These are phyloP conservation scores for Rhodotorula sp. DNA, from an alignment of 1,284 basidiomycete genomes.

Conservation along the genomic window DNA sequence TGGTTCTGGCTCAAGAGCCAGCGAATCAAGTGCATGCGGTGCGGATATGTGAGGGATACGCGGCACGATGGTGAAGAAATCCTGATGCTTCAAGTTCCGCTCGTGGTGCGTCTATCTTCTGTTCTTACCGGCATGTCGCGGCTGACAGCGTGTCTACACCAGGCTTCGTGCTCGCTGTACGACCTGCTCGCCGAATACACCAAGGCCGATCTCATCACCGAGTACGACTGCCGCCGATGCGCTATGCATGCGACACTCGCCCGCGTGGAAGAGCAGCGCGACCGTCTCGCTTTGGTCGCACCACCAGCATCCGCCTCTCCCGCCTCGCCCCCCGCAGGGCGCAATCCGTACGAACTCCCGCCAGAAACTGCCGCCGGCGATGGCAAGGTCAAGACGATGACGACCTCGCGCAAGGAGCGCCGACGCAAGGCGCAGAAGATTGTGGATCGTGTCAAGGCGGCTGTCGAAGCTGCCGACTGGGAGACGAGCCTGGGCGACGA, in stretches of 20 bases:
- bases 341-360: slow-evolving; percentile 17
- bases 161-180: slow-evolving; percentile 65
- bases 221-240: slow-evolving; percentile 80
- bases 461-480: slow-evolving; percentile 70
- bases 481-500: slow-evolving; percentile 68
- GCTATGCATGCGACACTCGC: slow-evolving; percentile 69
- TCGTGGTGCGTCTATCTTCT: slow-evolving; percentile 44
- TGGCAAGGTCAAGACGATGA: slow-evolving; percentile 25
- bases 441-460: slow-evolving; percentile 62
- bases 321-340: background rate
- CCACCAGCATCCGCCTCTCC: background rate
- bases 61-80: slow-evolving; percentile 83
- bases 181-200: slow-evolving; percentile 78
- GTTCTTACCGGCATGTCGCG: too few relatives aligned
- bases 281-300: slow-evolving; percentile 52
- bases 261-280: slow-evolving; percentile 62
- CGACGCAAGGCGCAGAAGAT: slow-evolving; percentile 67
- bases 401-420: slow-evolving; percentile 67
- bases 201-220: slow-evolving; percentile 73
- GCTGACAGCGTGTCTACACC: too few relatives aligned
- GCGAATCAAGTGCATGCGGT: slow-evolving; percentile 72
- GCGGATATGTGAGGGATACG: slow-evolving; percentile 83
- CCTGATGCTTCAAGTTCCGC: slow-evolving; percentile 73
- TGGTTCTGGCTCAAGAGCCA: slow-evolving; percentile 83
- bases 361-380: background rate